A percentile compares a stretch with the other conserved stretches of the same genome.
Conservation (phyloP, 2,329 filamentous ascomycete genomes). For the Cladorrhinum sp. region DNA sequence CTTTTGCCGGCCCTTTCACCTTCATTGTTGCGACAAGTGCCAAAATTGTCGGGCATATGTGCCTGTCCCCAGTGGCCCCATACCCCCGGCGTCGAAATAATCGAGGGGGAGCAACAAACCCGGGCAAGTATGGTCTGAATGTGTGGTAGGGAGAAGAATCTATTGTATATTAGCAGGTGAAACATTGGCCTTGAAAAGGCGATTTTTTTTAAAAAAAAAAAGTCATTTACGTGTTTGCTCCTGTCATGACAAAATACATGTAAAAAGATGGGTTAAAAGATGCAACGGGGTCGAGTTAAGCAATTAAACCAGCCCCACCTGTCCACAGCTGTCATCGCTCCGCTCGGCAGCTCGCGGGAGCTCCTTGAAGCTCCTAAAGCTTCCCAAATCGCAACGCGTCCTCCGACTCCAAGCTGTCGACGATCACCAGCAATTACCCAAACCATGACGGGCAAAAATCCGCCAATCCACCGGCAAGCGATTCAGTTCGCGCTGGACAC, state of each 20-base stretch:
- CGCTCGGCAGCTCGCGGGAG: slow-evolving; percentile 3
- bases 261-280: too few relatives aligned
- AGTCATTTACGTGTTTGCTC: too few relatives aligned
- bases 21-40: neutral
- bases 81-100: too few relatives aligned
- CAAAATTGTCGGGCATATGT: too few relatives aligned
- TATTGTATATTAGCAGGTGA: too few relatives aligned
- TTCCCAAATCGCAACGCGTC: slow-evolving; percentile 13
- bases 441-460: slow-evolving; percentile 17
- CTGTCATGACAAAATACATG: too few relatives aligned
- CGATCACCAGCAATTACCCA: neutral
- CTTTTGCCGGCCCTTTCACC: neutral
- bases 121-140: too few relatives aligned
- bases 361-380: neutral
- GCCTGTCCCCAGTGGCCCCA: too few relatives aligned
- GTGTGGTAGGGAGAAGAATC: too few relatives aligned
- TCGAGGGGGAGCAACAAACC: too few relatives aligned
- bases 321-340: neutral
- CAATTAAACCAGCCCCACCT: neutral
- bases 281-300: neutral
- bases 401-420: slow-evolving; percentile 6
- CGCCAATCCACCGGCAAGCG: slow-evolving; percentile 29
- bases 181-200: too few relatives aligned
- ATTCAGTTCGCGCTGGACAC: slow-evolving; percentile 40
- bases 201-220: too few relatives aligned